These are phyloP conservation scores for Chenopodium album DNA, from an alignment of 148 eudicot species.

Conservation along the genomic window DNA sequence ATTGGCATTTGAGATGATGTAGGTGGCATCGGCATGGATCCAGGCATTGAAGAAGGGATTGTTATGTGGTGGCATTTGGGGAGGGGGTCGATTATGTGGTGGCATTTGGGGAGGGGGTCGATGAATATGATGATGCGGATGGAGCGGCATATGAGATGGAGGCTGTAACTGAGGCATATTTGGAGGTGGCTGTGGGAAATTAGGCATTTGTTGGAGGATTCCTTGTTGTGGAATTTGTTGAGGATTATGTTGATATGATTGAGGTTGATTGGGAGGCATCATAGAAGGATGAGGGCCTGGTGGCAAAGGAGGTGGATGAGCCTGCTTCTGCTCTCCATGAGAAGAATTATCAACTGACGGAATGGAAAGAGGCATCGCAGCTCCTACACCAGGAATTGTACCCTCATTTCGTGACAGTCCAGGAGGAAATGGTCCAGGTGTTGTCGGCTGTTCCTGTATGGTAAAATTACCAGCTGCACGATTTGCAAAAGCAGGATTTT, in stretches of 20 bases:
- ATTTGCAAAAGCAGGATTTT: constrained; percentile 55
- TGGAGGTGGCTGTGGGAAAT: constrained; percentile 61
- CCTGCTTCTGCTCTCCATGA: constrained; percentile 73
- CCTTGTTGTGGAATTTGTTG: constrained; percentile 68
- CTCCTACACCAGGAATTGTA: constrained; percentile 94
- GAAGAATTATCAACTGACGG: constrained; percentile 54
- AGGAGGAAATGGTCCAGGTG: constrained; percentile 84
- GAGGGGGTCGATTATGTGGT: constrained; percentile 33
- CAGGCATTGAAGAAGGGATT: constrained; percentile 42
- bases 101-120: constrained; percentile 81
- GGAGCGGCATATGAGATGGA: constrained; percentile 63
- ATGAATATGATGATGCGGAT: constrained; percentile 64
- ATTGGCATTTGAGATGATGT: constrained; percentile 40
- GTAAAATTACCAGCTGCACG: constrained; percentile 63
- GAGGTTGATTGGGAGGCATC: constrained; percentile 61
- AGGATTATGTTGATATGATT: constrained; percentile 72
- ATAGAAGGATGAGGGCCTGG: constrained; percentile 98
- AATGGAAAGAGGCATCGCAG: constrained; percentile 80
- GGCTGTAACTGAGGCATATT: constrained; percentile 77
- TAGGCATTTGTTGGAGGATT: constrained; percentile 59
- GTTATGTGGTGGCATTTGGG: not conserved
- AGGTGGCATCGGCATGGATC: constrained; percentile 45
- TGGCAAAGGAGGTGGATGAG: constrained; percentile 77
- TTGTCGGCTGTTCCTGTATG: constrained; percentile 57
- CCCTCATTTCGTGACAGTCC: constrained; percentile 89